Evolutionary conservation across 2,329 filamentous ascomycete genomes (phyloP), one percentile per base, ranked within the genome.

Genomic region (Emmonsiellopsis sp.): DNA sequence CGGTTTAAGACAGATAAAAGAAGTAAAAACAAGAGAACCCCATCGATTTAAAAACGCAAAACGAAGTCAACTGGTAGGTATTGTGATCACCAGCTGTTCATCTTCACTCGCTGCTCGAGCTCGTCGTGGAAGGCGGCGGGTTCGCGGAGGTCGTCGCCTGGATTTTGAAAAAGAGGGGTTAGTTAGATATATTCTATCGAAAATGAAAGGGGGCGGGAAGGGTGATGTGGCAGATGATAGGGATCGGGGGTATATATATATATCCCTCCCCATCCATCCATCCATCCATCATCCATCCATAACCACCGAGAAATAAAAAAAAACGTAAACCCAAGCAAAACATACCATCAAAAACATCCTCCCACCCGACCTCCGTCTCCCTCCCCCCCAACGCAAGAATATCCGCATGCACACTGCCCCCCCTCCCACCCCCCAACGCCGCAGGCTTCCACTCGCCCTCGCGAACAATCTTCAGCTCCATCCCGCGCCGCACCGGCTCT

Each of bases 31-130:
- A 5, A 48, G 7, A 7, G 1, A 17, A n/a, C 36, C 36, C 9
- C 17, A 27, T 14, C 21, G 14, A 36, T 31, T 40, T 5, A 6
- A 13, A 13, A 17, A 27, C 17, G 39, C 3, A 42, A 14, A 40
- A 21, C 2, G 9, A 27, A 6, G 36, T 10, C 36, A 10, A 39
- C 36, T 39, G 36, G 36, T 10, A 8, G 34, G 8, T 37, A 37
- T 37, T 21, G 33, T n/a, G 13, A 47, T 31, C 40, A 49, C 55
- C 62, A 71, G 17, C 17, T 17, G 54, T 72, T 77, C 82, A 96
- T 94, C 79, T 84, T 87, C 71, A 95, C 76, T 79, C 89, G 88
- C 72, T 82, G 81, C 83, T 96, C 92, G 83, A 96, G 90, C 81
- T 97, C 92, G 54, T 88, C 85, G 63, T 96, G 90, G 72, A 96